Conservation (phyloP, 768 basidiomycete genomes). For the Amyloporia xantha region DNA sequence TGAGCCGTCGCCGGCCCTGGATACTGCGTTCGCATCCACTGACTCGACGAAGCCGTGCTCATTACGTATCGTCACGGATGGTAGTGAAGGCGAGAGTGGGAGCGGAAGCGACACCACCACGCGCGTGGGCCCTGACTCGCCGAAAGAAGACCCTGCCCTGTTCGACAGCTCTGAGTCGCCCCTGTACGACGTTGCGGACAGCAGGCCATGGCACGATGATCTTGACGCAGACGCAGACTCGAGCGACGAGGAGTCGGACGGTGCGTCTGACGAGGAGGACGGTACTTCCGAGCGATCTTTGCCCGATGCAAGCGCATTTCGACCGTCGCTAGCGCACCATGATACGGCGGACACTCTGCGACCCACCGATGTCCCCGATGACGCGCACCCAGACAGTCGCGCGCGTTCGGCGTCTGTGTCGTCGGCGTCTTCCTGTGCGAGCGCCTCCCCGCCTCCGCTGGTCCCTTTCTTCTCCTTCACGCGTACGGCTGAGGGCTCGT, state of each 20-base stretch:
- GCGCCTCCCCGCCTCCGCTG: constrained; percentile 11
- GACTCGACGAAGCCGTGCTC: not conserved
- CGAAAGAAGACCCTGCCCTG: constrained; percentile 11
- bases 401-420: constrained; percentile 12
- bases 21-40: not conserved
- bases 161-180: constrained; percentile 11
- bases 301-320: too few species aligned
- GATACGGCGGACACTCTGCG: constrained; percentile 5
- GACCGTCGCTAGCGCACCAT: constrained; percentile 5
- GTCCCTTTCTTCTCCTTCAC: constrained; percentile 81
- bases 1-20: not conserved
- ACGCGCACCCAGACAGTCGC: constrained; percentile 4
- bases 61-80: not conserved
- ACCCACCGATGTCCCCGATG: not conserved
- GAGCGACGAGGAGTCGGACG: constrained; percentile 3
- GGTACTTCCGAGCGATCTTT: not conserved
- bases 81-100: constrained; percentile 11
- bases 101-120: constrained; percentile 21
- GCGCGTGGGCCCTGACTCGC: constrained; percentile 17
- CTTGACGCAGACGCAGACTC: constrained; percentile 8
- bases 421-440: constrained; percentile 5
- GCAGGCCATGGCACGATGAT: constrained; percentile 1
- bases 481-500: constrained; percentile 68
- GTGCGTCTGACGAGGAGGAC: not conserved
- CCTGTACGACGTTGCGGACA: not conserved